Conservation (phyloP, 1,284 basidiomycete genomes). For the Hypsizygus ulmarius region DNA sequence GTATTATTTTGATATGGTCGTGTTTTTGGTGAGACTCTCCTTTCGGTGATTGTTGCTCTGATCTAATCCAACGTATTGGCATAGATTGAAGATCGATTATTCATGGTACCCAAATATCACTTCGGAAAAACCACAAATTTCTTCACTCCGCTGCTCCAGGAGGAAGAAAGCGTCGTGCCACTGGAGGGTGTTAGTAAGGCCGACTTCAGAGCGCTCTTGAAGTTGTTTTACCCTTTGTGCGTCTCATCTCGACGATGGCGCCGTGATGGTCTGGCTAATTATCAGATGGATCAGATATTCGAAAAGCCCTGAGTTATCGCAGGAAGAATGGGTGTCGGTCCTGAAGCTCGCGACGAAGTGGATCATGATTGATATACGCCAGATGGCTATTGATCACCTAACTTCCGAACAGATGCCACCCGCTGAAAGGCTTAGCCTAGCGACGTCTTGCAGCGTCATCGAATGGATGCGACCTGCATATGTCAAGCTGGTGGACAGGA, state of each 20-base stretch:
- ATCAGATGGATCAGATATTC: too few relatives aligned
- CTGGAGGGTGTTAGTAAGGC: not conserved
- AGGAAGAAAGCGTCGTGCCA: slow-evolving; percentile 4
- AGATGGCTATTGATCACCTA: slow-evolving; percentile 11
- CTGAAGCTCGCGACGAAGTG: slow-evolving; percentile 14
- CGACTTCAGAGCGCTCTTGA: slow-evolving; percentile 7
- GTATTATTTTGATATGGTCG: not conserved
- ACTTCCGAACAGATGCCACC: slow-evolving; percentile 2
- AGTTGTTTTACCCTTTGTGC: slow-evolving; percentile 10
- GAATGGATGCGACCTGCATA: slow-evolving; percentile 12
- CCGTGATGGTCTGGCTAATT: too few relatives aligned
- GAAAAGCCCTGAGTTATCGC: not conserved
- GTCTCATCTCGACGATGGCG: not conserved
- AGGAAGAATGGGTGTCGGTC: slow-evolving; percentile 12
- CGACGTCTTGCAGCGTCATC: slow-evolving; percentile 4
- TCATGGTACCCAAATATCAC: slow-evolving; percentile 8
- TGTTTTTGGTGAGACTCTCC: not conserved
- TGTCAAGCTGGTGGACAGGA: slow-evolving; percentile 3
- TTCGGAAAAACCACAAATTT: slow-evolving; percentile 1
- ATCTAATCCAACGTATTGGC: not conserved
- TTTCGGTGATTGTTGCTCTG: not conserved
- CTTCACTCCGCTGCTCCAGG: not conserved
- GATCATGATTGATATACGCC: slow-evolving; percentile 15
- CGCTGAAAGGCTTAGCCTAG: slow-evolving; percentile 5
- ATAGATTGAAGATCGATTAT: slow-evolving; percentile 4